A percentile compares a stretch with the other conserved stretches of the same genome.
Conservation (phyloP, 768 basidiomycete genomes). For the Trametes cubensis region DNA sequence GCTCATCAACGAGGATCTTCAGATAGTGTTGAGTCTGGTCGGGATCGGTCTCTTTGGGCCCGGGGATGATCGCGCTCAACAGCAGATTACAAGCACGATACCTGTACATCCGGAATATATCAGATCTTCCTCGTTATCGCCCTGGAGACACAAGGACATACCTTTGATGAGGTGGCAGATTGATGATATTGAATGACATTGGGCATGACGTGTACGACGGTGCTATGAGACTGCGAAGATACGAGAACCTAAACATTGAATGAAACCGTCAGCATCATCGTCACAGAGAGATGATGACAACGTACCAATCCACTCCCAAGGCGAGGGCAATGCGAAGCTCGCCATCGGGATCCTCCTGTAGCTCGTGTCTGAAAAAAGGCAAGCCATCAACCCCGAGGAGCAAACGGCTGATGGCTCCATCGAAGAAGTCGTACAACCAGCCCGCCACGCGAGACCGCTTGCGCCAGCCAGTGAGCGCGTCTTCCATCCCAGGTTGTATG, state of each 20-base stretch:
- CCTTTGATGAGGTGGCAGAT: conserved; percentile 26
- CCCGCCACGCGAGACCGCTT: conserved; percentile 9
- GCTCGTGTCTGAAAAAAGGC: conserved; percentile 32
- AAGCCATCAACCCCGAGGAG: conserved; percentile 32
- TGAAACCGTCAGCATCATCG: too few species aligned
- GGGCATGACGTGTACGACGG: conserved; percentile 41
- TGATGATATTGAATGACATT: conserved; percentile 38
- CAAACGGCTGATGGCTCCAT: conserved; percentile 32
- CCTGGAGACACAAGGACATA: too few species aligned
- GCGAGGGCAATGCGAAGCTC: conserved; percentile 36
- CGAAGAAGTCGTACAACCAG: conserved; percentile 32
- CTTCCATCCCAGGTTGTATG: conserved; percentile 31
- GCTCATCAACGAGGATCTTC: conserved; percentile 8
- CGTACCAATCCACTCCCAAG: conserved; percentile 39
- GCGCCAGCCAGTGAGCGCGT: conserved; percentile 26
- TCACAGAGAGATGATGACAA: too few species aligned
- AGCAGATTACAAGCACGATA: conserved; percentile 10
- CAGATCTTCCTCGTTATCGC: too few species aligned
- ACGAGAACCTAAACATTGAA: conserved; percentile 37
- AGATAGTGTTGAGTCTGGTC: conserved; percentile 9
- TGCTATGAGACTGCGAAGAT: conserved; percentile 38
- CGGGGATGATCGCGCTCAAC: conserved; percentile 14
- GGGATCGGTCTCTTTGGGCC: conserved; percentile 16
- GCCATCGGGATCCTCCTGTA: conserved; percentile 19
- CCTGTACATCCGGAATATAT: conserved; percentile 14